A percentile compares a stretch with the other conserved stretches of the same genome.
Evolutionary conservation across 2,329 filamentous ascomycete genomes (phyloP).

Genomic region (Beauveria sp.): DNA sequence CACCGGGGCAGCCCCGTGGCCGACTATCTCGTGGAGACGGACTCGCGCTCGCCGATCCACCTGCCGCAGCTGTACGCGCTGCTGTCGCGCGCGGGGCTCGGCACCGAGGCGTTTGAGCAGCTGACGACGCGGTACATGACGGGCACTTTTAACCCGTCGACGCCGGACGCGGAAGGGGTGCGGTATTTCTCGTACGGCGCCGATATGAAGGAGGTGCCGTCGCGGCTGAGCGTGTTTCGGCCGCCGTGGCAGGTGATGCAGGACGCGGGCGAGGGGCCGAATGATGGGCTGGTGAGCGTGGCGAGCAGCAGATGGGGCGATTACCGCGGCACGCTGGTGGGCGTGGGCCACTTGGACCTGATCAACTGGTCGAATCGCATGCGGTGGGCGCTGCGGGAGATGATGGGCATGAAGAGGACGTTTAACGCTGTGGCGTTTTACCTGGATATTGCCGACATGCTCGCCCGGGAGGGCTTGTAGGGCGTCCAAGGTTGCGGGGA

Average conservation of each 20-base stretch:
- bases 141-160: conserved; percentile 50
- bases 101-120: conserved; percentile 54
- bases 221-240: conserved; percentile 57
- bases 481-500: neutral
- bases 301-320: conserved; percentile 53
- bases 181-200: conserved; percentile 58
- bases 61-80: conserved; percentile 48
- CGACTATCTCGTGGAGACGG: conserved; percentile 40
- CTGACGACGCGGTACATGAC: conserved; percentile 52
- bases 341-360: conserved; percentile 55
- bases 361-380: conserved; percentile 62
- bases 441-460: conserved; percentile 59
- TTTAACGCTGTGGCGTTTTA: conserved; percentile 65
- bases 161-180: conserved; percentile 44
- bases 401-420: conserved; percentile 45
- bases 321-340: conserved; percentile 56
- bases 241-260: conserved; percentile 43
- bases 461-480: conserved; percentile 55
- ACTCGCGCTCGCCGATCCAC: conserved; percentile 34
- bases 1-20: conserved; percentile 49
- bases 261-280: conserved; percentile 44
- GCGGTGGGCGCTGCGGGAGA: conserved; percentile 44
- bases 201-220: conserved; percentile 41
- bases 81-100: conserved; percentile 43
- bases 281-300: conserved; percentile 62